phyloP scores from a whole-genome alignment of 1,139 yeast genomes.

The Kurtzmaniella quercitrusa region DNA sequence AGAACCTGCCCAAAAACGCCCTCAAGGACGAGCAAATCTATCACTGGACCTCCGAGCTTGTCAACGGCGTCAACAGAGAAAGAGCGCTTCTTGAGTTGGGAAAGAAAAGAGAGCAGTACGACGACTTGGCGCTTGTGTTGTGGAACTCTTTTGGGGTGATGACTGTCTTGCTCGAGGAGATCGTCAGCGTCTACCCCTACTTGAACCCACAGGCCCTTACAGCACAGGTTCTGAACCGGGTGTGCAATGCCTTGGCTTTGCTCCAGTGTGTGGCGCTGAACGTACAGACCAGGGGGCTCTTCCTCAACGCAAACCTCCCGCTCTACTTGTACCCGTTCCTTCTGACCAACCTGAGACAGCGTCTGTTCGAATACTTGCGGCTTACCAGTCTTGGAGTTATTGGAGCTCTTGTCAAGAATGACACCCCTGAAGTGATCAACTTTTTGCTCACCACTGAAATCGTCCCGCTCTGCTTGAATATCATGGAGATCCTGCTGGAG shows the following conservation, averaged over 20 bases:
- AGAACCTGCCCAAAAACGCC: conserved; percentile 38
- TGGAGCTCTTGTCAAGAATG: conserved; percentile 95
- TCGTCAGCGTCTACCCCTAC: conserved; percentile 83
- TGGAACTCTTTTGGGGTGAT: conserved; percentile 98
- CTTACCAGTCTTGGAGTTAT: conserved; percentile 92
- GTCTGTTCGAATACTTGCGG: conserved; percentile 90
- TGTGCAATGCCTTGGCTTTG: conserved; percentile 91
- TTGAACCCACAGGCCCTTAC: conserved; percentile 84
- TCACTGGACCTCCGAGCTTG: conserved; percentile 86
- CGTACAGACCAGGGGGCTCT: conserved; percentile 79
- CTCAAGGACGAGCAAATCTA: conserved; percentile 83
- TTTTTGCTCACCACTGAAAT: conserved; percentile 90
- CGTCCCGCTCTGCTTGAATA: conserved; percentile 87
- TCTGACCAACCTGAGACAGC: conserved; percentile 84
- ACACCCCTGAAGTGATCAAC: conserved; percentile 90
- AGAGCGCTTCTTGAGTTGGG: conserved; percentile 90
- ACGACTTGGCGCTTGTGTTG: conserved; percentile 84
- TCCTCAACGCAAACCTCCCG: conserved; percentile 87
- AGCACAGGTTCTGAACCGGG: conserved; percentile 86
- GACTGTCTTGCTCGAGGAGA: conserved; percentile 87
- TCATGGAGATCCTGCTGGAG: conserved; percentile 95
- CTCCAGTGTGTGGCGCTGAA: conserved; percentile 97
- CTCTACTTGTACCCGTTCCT: conserved; percentile 88
- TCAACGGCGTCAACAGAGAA: conserved; percentile 86
- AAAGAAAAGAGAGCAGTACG: conserved; percentile 90